These are phyloP conservation scores for Phytopythium helicoides DNA, from an alignment of 352 stramenopile species.

Conservation along the genomic window DNA sequence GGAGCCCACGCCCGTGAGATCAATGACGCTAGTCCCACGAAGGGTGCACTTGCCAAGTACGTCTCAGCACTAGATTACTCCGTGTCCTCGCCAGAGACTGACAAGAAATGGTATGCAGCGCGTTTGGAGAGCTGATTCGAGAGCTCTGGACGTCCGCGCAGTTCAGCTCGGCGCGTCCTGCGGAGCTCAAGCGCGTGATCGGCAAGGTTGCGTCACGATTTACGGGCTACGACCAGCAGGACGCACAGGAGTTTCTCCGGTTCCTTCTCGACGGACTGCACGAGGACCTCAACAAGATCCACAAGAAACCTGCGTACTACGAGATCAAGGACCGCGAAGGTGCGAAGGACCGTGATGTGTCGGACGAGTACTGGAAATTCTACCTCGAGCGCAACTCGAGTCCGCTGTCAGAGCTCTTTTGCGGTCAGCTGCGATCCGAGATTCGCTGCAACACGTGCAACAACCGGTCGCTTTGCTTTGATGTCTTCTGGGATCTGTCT, in stretches of 20 bases:
- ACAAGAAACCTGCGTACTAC: conserved; percentile 68
- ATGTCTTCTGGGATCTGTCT: conserved; percentile 85
- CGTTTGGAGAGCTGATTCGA: conserved; percentile 72
- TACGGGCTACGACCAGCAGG: conserved; percentile 84
- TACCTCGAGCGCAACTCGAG: conserved; percentile 69
- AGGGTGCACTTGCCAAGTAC: conserved; percentile 49
- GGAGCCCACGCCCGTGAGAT: conserved; percentile 42
- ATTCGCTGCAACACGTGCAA: conserved; percentile 73
- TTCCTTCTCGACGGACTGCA: conserved; percentile 86
- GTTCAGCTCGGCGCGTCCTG: conserved; percentile 53
- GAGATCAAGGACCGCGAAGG: conserved; percentile 63
- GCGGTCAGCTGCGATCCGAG: conserved; percentile 74
- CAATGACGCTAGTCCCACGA: conserved; percentile 56
- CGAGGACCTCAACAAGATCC: conserved; percentile 81
- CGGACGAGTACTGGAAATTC: conserved; percentile 87
- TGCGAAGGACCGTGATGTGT: conserved; percentile 57
- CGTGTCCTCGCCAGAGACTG: neutral
- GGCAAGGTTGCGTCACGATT: conserved; percentile 73
- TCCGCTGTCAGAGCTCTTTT: conserved; percentile 77
- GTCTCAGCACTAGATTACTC: neutral
- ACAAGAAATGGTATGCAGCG: conserved; percentile 13
- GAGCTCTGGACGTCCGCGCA: conserved; percentile 56
- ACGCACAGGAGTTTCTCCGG: conserved; percentile 90
- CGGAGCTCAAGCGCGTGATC: conserved; percentile 74
- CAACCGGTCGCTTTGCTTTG: conserved; percentile 75